These are phyloP conservation scores for Zychaea mexicana DNA, from an alignment of 371 early-diverging fungal genomes.

Conservation along the genomic window DNA sequence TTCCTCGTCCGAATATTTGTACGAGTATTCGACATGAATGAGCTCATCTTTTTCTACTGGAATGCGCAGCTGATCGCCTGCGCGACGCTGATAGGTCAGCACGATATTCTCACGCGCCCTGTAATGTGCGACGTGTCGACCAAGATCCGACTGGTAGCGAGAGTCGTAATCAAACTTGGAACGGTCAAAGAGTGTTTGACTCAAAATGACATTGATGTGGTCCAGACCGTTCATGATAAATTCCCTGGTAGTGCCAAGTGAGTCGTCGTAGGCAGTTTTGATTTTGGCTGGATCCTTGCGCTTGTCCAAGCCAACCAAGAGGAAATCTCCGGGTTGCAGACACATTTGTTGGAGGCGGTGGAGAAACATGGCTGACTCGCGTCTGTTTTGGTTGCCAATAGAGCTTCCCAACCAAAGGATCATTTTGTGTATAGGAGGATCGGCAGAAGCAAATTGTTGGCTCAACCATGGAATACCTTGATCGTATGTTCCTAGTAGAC, in stretches of 20 bases:
- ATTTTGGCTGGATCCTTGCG: conserved; percentile 72
- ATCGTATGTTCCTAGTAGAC: conserved; percentile 90
- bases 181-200: conserved; percentile 57
- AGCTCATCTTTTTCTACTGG: conserved; percentile 71
- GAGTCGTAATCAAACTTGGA: conserved; percentile 71
- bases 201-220: conserved; percentile 75
- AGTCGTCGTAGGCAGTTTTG: conserved; percentile 85
- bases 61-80: conserved; percentile 25
- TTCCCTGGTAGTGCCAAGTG: conserved; percentile 72
- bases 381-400: conserved; percentile 76
- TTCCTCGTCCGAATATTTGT: conserved; percentile 78
- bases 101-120: conserved; percentile 53
- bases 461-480: conserved; percentile 70
- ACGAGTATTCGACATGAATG: conserved; percentile 88
- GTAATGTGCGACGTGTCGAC: conserved; percentile 85
- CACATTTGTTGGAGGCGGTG: conserved; percentile 40
- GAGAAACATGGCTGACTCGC: conserved; percentile 58
- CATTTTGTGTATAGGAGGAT: conserved; percentile 57
- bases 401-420: conserved; percentile 91
- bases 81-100: conserved; percentile 40
- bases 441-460: conserved; percentile 40
- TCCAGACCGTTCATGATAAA: conserved; percentile 87
- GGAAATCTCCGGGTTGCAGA: conserved; percentile 70
- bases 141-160: conserved; percentile 70
- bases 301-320: conserved; percentile 84